Percentiles rank a stretch among this genome's conserved stretches.
phyloP scores from a whole-genome alignment of 306 rosid genomes.

The Quercus agrifolia region DNA sequence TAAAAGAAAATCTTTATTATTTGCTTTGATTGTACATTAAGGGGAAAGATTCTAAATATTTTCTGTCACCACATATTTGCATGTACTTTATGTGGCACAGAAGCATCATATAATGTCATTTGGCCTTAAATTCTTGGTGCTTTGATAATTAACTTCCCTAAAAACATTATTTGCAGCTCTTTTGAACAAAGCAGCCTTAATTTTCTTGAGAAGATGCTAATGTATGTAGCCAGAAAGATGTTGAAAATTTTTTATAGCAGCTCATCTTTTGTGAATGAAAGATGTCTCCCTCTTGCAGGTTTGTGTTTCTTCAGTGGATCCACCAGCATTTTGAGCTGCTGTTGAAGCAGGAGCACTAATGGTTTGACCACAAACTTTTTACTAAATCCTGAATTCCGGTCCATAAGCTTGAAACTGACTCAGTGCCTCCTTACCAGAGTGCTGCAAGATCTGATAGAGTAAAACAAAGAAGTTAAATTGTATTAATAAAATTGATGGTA shows the following conservation, averaged over 20 bases:
- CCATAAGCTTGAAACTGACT: slow-evolving; percentile 1
- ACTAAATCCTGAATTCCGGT: slow-evolving; percentile 4
- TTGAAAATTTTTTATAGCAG: neutral
- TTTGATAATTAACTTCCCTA: neutral
- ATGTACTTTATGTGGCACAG: neutral
- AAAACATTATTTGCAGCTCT: neutral
- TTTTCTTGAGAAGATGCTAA: neutral
- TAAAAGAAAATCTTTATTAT: neutral
- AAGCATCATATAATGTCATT: neutral
- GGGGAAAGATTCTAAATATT: neutral
- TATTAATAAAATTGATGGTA: slow-evolving; percentile 10
- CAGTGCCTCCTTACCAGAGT: neutral
- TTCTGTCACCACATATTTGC: neutral
- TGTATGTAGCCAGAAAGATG: neutral
- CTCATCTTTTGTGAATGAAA: neutral
- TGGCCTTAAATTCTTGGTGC: neutral
- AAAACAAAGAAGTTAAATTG: neutral
- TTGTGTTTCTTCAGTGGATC: slow-evolving; percentile 91
- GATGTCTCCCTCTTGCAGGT: slow-evolving; percentile 50
- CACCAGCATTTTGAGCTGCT: slow-evolving; percentile 63
- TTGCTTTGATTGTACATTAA: neutral
- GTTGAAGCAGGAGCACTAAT: slow-evolving; percentile 88
- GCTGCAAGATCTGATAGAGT: slow-evolving; percentile 6
- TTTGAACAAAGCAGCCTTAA: neutral
- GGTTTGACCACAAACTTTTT: slow-evolving; percentile 42